These are phyloP conservation scores for Trichoderma hamatum DNA, from an alignment of 2,329 filamentous ascomycete species.

Conservation along the genomic window DNA sequence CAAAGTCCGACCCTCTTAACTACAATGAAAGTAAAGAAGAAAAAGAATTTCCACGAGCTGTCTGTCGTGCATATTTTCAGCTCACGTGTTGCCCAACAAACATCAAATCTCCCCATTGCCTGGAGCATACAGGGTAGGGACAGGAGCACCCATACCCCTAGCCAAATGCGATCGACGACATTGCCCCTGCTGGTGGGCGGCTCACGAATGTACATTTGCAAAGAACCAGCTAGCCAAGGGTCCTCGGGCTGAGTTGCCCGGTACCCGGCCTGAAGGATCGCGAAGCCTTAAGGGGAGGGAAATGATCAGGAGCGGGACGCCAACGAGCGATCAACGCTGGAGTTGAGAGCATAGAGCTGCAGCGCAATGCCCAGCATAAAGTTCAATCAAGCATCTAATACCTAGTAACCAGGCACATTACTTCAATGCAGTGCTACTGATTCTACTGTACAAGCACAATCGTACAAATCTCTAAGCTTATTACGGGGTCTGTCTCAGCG, in stretches of 20 bases:
- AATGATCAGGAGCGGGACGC: conserved; percentile 17
- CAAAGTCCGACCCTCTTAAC: neutral
- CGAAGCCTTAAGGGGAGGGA: conserved; percentile 13
- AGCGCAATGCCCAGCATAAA: neutral
- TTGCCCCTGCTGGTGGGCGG: conserved; percentile 17
- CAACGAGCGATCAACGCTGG: conserved; percentile 4
- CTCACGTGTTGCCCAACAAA: conserved; percentile 9
- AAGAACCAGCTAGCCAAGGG: conserved; percentile 1
- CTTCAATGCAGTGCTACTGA: neutral
- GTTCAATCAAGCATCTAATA: neutral
- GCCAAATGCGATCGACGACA: conserved; percentile 20
- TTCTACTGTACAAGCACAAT: neutral
- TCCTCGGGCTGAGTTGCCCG: neutral
- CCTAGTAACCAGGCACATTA: neutral
- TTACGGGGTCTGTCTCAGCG: neutral
- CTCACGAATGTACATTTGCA: conserved; percentile 6
- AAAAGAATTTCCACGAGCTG: neutral
- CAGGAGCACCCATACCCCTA: neutral
- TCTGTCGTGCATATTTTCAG: neutral
- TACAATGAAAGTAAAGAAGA: neutral
- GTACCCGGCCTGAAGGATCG: neutral
- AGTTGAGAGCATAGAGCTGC: neutral
- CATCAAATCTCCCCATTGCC: conserved; percentile 13
- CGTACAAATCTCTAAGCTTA: neutral
- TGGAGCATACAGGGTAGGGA: conserved; percentile 1